Evolutionary conservation across 768 basidiomycete species (phyloP).

Genomic region (Amyloporia xantha): DNA sequence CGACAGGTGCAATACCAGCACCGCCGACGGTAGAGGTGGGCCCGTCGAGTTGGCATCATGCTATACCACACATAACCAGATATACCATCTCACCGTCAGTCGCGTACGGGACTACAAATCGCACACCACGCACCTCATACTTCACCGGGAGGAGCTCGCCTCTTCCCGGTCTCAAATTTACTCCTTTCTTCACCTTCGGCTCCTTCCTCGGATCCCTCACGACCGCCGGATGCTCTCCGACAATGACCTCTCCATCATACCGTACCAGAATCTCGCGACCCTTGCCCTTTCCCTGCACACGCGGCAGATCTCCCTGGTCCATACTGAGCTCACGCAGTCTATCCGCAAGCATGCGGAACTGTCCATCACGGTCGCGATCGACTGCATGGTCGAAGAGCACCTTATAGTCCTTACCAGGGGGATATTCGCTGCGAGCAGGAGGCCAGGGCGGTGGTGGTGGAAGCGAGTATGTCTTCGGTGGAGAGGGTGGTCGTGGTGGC

Average conservation of each 20-base stretch:
- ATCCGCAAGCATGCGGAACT: conserved; percentile 34
- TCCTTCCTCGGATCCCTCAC: conserved; percentile 51
- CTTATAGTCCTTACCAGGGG: conserved; percentile 46
- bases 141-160: conserved; percentile 38
- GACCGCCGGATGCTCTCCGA: conserved; percentile 34
- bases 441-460: conserved; percentile 48
- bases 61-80: conserved; percentile 38
- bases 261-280: conserved; percentile 52
- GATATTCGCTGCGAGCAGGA: conserved; percentile 44
- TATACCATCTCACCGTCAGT: conserved; percentile 3
- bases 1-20: conserved; percentile 68
- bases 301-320: conserved; percentile 25
- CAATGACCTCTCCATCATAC: conserved; percentile 49
- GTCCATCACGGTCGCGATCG: conserved; percentile 40
- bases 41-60: conserved; percentile 69
- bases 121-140: conserved; percentile 46
- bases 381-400: conserved; percentile 56
- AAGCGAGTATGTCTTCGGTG: conserved; percentile 32
- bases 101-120: conserved; percentile 5
- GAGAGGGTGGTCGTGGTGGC: conserved; percentile 22
- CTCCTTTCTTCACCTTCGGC: conserved; percentile 25
- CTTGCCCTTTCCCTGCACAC: conserved; percentile 58
- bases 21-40: conserved; percentile 64
- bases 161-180: conserved; percentile 24
- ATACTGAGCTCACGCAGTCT: conserved; percentile 28